A percentile compares a stretch with the other conserved stretches of the same genome.
These are phyloP conservation scores for Scytalidium sp. DNA, from an alignment of 2,329 filamentous ascomycete genomes.

Conservation along the genomic window DNA sequence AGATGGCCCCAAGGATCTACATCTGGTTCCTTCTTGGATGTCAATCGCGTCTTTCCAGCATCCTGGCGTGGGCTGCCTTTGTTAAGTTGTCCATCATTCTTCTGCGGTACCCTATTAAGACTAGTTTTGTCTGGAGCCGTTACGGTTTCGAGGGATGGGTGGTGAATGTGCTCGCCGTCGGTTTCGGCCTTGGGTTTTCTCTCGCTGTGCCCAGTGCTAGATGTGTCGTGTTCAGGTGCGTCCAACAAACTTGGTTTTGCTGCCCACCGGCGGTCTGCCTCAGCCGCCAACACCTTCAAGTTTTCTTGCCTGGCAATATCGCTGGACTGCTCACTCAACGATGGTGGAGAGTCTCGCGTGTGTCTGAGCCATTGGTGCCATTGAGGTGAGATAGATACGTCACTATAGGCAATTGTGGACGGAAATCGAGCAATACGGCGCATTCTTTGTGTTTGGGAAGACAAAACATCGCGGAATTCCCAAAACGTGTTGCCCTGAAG, in stretches of 20 bases:
- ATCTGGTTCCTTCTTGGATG: conserved; percentile 13
- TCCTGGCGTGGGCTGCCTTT: background rate
- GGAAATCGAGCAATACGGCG: conserved; percentile 62
- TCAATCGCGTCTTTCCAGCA: background rate
- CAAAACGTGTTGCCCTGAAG: conserved; percentile 67
- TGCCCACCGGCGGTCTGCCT: conserved; percentile 63
- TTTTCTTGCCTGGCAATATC: conserved; percentile 51
- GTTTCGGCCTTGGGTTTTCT: conserved; percentile 26
- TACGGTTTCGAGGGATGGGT: conserved; percentile 7
- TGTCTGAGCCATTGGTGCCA: conserved; percentile 71
- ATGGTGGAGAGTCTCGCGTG: conserved; percentile 52
- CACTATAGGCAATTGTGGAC: conserved; percentile 48
- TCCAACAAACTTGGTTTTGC: conserved; percentile 52
- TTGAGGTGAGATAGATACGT: conserved; percentile 54
- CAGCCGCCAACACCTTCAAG: conserved; percentile 54
- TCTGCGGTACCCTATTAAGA: background rate
- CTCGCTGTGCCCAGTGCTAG: conserved; percentile 3
- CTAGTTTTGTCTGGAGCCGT: conserved; percentile 6
- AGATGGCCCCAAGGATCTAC: conserved; percentile 61
- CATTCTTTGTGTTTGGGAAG: conserved; percentile 42
- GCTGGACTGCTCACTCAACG: conserved; percentile 51
- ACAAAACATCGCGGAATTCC: conserved; percentile 54
- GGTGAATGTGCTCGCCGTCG: no score
- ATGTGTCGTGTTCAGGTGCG: conserved; percentile 24
- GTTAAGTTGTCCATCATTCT: background rate